A percentile compares a stretch with the other conserved stretches of the same genome.
Evolutionary conservation across 768 basidiomycete genomes (phyloP).

Genomic region (Fomitopsis pulvina): DNA sequence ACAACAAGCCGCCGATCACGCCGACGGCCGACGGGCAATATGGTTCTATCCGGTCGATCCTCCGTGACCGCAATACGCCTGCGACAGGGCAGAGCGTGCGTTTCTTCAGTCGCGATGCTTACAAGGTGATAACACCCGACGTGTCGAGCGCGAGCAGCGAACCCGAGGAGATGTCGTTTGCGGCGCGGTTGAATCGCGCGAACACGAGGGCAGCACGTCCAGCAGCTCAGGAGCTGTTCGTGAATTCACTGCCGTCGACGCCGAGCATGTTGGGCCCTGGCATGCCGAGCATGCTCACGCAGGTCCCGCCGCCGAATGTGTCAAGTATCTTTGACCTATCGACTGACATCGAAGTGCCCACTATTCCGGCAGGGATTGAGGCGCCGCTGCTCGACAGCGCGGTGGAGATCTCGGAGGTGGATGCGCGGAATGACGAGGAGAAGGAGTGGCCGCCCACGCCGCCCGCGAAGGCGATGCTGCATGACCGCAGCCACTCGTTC

Average conservation of each 20-base stretch:
- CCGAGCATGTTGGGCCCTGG: slow-evolving; percentile 23
- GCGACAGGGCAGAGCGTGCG: slow-evolving; percentile 76
- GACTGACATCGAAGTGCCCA: slow-evolving; percentile 43
- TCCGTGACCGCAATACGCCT: slow-evolving; percentile 64
- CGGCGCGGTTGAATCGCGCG: slow-evolving; percentile 22
- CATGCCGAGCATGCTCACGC: slow-evolving; percentile 28
- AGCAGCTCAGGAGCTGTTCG: slow-evolving; percentile 45
- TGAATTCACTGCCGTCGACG: slow-evolving; percentile 13
- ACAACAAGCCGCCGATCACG: slow-evolving; percentile 26
- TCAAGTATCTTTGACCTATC: slow-evolving; percentile 56
- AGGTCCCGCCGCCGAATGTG: slow-evolving; percentile 36
- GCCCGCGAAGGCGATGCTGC: slow-evolving; percentile 9
- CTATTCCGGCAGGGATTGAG: slow-evolving; percentile 29
- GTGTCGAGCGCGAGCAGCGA: slow-evolving; percentile 38
- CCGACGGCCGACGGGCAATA: slow-evolving; percentile 29
- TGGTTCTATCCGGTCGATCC: slow-evolving; percentile 63
- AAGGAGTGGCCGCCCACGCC: slow-evolving; percentile 10
- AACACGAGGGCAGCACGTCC: slow-evolving; percentile 34
- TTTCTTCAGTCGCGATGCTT: slow-evolving; percentile 68
- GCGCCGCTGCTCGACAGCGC: slow-evolving; percentile 28
- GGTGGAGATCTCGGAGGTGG: slow-evolving; percentile 29
- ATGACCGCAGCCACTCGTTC: slow-evolving; percentile 61
- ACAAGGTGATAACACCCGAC: slow-evolving; percentile 61
- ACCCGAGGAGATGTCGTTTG: slow-evolving; percentile 22
- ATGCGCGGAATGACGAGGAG: slow-evolving; percentile 7